Conservation (phyloP, 768 basidiomycete genomes). For the Mycena vitilis region DNA sequence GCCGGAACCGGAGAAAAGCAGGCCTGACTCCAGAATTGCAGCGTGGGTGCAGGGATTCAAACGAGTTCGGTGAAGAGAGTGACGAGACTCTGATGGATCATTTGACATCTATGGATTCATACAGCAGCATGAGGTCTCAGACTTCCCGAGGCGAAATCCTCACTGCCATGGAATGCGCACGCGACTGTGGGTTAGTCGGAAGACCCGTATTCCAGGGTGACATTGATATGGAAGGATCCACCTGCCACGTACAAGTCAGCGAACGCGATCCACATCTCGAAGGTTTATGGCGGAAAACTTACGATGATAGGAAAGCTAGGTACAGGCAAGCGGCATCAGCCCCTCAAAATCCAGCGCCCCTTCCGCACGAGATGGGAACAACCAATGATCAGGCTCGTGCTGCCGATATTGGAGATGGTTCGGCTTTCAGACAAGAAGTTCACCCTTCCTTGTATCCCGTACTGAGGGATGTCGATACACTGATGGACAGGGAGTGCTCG, state of each 20-base stretch:
- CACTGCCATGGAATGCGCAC: neutral
- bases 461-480: neutral
- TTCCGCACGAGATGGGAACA: too few species aligned
- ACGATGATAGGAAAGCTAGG: neutral
- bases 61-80: slow-evolving; percentile 9
- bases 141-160: neutral
- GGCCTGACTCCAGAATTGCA: neutral
- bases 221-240: too few species aligned
- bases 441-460: neutral
- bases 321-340: too few species aligned
- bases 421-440: neutral
- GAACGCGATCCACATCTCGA: neutral
- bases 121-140: too few species aligned
- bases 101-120: neutral
- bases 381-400: too few species aligned
- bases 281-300: neutral
- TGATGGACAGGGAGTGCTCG: neutral
- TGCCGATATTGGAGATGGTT: neutral
- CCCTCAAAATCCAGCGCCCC: too few species aligned
- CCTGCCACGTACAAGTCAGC: too few species aligned
- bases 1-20: slow-evolving; percentile 11
- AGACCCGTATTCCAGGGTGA: neutral
- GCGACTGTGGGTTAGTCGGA: neutral
- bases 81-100: too few species aligned
- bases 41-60: neutral